Base-by-base conservation (phyloP, 768 basidiomycete species). In the Cyclocybe aegerita region DNA sequence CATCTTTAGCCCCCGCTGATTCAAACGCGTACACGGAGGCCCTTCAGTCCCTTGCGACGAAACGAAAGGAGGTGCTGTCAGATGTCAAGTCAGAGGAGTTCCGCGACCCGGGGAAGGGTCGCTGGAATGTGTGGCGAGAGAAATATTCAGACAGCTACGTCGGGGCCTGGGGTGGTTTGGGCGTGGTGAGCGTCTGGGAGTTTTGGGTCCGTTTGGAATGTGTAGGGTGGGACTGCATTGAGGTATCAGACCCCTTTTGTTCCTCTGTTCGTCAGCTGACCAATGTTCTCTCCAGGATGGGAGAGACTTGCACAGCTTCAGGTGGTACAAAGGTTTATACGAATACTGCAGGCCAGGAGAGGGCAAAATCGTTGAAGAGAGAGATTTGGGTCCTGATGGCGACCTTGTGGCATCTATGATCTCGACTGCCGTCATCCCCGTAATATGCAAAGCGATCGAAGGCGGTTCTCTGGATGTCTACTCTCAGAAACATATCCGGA, bases 181-280 rank as follows among this genome's bases (percentile, higher is more conserved):
- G 87, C 0, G 77, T 93, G 38, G 84, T 95, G 1, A 85, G 85
- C 43, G 90, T 90, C 42, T 96, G 93, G 93, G 93, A 94, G 66
- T 96, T 94, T 65, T 95, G 92, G 91, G 83, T 83, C n/a, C 75
- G 93, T 48, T 71, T 93, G 50, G 94, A 98, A 70, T 77, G 86
- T 55, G 70, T 92, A 9, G 89, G 86, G 3, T 97, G 95, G 95
- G 83, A 93, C 64, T 91, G 89, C 40, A 74, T 95, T 16, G 80
- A 88, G 71, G 93, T 89, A 23, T 23, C 60, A 55, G 77, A 70
- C 35, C 45, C 17, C 39, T 14, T 39, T 12, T 23, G 34, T 48
- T 31, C 32, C 34, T 29, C 1, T 39, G 12, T 37, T 31, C 35
- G 23, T 40, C 39, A 14, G 14, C 33, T n/a, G 43, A 23, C 35